Percentiles rank a stretch among this genome's conserved stretches.
Conservation (phyloP, 2,329 filamentous ascomycete genomes). For the Penicillium hordei region DNA sequence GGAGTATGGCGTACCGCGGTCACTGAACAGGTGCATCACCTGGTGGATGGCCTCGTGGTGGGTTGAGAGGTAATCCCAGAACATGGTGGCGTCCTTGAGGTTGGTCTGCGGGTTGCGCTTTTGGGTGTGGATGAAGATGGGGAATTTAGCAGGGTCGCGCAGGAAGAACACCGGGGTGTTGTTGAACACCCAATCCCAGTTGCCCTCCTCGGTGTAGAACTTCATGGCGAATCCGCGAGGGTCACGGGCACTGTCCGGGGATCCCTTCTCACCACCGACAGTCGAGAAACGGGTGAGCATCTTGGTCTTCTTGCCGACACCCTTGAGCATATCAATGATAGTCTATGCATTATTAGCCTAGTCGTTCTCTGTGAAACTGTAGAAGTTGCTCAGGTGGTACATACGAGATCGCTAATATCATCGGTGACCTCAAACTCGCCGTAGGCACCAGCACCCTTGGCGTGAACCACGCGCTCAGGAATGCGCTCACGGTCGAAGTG, state of each 20-base stretch:
- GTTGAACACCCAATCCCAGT: conserved; percentile 71
- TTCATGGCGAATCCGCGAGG: conserved; percentile 72
- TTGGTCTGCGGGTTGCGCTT: conserved; percentile 72
- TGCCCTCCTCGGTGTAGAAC: conserved; percentile 72
- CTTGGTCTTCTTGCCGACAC: conserved; percentile 68
- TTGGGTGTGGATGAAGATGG: conserved; percentile 71
- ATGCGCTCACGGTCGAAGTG: conserved; percentile 45
- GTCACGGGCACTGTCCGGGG: conserved; percentile 69
- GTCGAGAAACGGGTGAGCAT: conserved; percentile 70
- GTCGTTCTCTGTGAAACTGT: not conserved
- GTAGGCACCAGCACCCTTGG: conserved; percentile 45
- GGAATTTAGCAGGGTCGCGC: conserved; percentile 72
- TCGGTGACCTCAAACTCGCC: conserved; percentile 49
- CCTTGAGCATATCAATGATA: conserved; percentile 51
- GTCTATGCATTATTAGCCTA: conserved; percentile 27
- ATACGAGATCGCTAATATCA: conserved; percentile 51
- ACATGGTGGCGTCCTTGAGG: conserved; percentile 66
- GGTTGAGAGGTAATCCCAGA: conserved; percentile 65
- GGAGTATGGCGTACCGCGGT: conserved; percentile 65
- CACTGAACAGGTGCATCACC: conserved; percentile 65
- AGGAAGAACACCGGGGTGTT: conserved; percentile 76
- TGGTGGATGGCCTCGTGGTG: conserved; percentile 65
- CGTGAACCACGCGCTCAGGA: conserved; percentile 46
- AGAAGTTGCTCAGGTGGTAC: conserved; percentile 9
- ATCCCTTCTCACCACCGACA: conserved; percentile 71